These are phyloP conservation scores for Eragrostis tef DNA, from an alignment of 202 grass and related monocot genomes.

Conservation along the genomic window DNA sequence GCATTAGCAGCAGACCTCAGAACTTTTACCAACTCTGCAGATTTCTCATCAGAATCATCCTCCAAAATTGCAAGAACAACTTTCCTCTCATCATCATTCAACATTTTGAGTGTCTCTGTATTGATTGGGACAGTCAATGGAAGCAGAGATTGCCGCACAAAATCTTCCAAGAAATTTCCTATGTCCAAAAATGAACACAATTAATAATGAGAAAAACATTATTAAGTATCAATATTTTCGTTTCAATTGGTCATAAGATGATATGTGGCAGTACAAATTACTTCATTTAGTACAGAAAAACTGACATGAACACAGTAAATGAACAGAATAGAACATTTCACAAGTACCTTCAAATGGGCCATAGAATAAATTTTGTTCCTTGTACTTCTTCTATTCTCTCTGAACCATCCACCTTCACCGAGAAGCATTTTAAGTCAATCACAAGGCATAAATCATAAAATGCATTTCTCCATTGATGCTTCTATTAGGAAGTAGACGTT, in stretches of 20 bases:
- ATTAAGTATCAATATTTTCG: neutral
- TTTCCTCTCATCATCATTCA: conserved; percentile 86
- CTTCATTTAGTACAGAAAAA: neutral
- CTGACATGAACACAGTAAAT: conserved; percentile 18
- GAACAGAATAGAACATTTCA: conserved; percentile 9
- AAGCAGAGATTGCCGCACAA: conserved; percentile 82
- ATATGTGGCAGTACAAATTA: conserved; percentile 1
- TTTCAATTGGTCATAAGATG: neutral
- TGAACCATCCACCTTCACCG: conserved; percentile 77
- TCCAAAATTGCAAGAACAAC: conserved; percentile 85
- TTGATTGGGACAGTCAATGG: conserved; percentile 92
- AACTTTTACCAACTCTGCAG: conserved; percentile 68
- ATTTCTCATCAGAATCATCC: conserved; percentile 79
- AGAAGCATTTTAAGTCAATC: conserved; percentile 37
- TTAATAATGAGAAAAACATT: conserved; percentile 20
- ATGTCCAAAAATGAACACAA: conserved; percentile 30
- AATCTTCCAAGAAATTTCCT: conserved; percentile 93
- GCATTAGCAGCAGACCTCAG: conserved; percentile 89
- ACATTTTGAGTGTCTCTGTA: conserved; percentile 84
- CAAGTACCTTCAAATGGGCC: conserved; percentile 94
- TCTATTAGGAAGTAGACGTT: conserved; percentile 12
- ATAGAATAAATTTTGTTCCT: conserved; percentile 83
- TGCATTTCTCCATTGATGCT: conserved; percentile 19
- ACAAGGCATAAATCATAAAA: neutral
- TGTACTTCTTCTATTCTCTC: conserved; percentile 83